Evolutionary conservation across 805 yeast genomes (phyloP).

Genomic region (Candida nonsorbophila): DNA sequence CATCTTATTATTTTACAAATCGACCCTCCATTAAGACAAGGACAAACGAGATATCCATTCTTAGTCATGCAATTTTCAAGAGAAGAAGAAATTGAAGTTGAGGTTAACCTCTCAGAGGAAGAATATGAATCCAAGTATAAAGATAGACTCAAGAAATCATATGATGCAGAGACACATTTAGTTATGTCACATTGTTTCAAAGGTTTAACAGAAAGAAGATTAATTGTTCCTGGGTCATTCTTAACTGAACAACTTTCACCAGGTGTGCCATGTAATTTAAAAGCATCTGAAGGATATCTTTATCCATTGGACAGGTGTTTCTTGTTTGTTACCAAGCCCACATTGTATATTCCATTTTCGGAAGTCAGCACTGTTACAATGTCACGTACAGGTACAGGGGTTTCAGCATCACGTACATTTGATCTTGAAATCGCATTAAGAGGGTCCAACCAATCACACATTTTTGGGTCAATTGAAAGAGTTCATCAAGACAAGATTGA

Average conservation of each 20-base stretch:
- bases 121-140: conserved; percentile 74
- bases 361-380: conserved; percentile 75
- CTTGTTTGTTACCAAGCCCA: conserved; percentile 89
- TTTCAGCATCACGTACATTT: conserved; percentile 80
- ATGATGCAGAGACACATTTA: conserved; percentile 79
- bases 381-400: conserved; percentile 79
- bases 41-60: conserved; percentile 94
- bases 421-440: conserved; percentile 78
- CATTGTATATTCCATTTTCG: conserved; percentile 80
- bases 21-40: conserved; percentile 97
- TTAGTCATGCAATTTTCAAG: conserved; percentile 82
- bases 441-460: conserved; percentile 60
- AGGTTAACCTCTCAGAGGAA: conserved; percentile 76
- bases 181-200: conserved; percentile 84
- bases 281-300: conserved; percentile 91
- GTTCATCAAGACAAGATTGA: conserved; percentile 85
- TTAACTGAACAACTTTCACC: conserved; percentile 72
- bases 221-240: conserved; percentile 80
- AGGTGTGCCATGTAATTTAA: conserved; percentile 86
- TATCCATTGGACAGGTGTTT: conserved; percentile 91
- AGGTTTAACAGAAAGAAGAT: conserved; percentile 84
- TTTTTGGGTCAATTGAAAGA: conserved; percentile 82
- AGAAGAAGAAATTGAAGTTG: conserved; percentile 89
- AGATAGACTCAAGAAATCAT: conserved; percentile 66
- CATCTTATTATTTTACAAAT: conserved; percentile 84